Evolutionary conservation across 192 early-diverging fungal species (phyloP).

Genomic region (Phycomyces nitens): DNA sequence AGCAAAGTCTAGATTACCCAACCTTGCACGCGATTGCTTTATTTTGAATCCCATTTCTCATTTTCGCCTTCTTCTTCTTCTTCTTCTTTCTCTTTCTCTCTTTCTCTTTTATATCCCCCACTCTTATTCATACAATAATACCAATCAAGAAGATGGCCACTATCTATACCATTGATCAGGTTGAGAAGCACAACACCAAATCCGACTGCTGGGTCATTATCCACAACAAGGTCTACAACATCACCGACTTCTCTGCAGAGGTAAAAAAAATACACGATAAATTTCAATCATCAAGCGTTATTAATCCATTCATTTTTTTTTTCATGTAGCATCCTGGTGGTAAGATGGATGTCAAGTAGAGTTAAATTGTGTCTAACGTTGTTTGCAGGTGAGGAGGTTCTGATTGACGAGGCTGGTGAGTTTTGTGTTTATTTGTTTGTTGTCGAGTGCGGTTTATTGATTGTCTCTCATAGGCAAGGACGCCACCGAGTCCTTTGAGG

Average conservation of each 20-base stretch:
- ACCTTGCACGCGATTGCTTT: too few species aligned
- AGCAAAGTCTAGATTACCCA: too few species aligned
- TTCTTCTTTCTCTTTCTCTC: not conserved
- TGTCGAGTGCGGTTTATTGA: too few species aligned
- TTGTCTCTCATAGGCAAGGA: slow-evolving; percentile 74
- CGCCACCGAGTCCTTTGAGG: slow-evolving; percentile 90
- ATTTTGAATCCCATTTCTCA: too few species aligned
- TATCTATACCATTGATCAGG: slow-evolving; percentile 52
- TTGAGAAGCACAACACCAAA: slow-evolving; percentile 66
- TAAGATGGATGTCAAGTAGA: not conserved
- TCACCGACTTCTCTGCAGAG: slow-evolving; percentile 75
- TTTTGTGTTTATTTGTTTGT: not conserved
- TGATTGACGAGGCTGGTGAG: slow-evolving; percentile 83
- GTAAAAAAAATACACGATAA: slow-evolving; percentile 30
- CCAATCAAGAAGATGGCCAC: slow-evolving; percentile 13
- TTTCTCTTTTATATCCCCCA: not conserved
- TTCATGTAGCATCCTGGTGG: slow-evolving; percentile 75
- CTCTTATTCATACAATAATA: slow-evolving; percentile 5
- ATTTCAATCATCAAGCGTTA: too few species aligned
- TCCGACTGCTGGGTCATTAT: slow-evolving; percentile 78
- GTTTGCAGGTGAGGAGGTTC: slow-evolving; percentile 83
- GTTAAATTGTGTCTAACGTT: not conserved
- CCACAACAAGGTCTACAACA: slow-evolving; percentile 73
- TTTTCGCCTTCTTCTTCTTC: too few species aligned
- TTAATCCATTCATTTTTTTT: not conserved